Evolutionary conservation across 129 eudicot species (phyloP).

Genomic region (Pulicaria dysenterica): DNA sequence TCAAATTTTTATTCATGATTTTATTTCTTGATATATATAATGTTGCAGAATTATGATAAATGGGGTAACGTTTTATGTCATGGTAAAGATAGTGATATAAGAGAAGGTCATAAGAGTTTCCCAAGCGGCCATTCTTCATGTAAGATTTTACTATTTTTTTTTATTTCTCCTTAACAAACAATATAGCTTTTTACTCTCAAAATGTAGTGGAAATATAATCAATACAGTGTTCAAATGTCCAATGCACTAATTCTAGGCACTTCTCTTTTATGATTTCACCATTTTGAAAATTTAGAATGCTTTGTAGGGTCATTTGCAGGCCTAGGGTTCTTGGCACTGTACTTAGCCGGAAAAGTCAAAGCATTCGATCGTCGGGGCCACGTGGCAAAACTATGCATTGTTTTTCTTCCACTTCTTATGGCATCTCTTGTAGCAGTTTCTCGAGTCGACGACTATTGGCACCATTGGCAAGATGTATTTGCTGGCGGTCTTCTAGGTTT

Average conservation of each 20-base stretch:
- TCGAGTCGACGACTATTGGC: constrained; percentile 94
- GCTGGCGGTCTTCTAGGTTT: constrained; percentile 82
- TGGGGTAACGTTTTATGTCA: constrained; percentile 79
- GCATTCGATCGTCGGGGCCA: constrained; percentile 73
- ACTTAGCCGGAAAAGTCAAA: constrained; percentile 68
- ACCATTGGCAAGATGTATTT: constrained; percentile 92
- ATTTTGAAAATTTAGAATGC: constrained; percentile 17
- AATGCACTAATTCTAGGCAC: not conserved
- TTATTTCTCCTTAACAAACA: not conserved
- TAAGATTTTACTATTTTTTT: constrained; percentile 34
- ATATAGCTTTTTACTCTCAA: not conserved
- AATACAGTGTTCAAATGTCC: not conserved
- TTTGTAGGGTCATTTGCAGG: constrained; percentile 93
- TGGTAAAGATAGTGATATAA: constrained; percentile 59
- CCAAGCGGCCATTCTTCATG: constrained; percentile 97
- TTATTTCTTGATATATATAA: not conserved
- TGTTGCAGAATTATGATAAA: constrained; percentile 55
- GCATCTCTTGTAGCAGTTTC: constrained; percentile 82
- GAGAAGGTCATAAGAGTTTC: constrained; percentile 95
- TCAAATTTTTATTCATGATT: constrained; percentile 6
- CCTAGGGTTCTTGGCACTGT: constrained; percentile 70
- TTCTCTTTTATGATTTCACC: not conserved
- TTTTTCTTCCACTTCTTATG: constrained; percentile 70
- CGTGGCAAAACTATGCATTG: constrained; percentile 74
- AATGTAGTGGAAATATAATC: not conserved